phyloP scores from a whole-genome alignment of 2,329 filamentous ascomycete genomes.

The Diaporthe sp. region DNA sequence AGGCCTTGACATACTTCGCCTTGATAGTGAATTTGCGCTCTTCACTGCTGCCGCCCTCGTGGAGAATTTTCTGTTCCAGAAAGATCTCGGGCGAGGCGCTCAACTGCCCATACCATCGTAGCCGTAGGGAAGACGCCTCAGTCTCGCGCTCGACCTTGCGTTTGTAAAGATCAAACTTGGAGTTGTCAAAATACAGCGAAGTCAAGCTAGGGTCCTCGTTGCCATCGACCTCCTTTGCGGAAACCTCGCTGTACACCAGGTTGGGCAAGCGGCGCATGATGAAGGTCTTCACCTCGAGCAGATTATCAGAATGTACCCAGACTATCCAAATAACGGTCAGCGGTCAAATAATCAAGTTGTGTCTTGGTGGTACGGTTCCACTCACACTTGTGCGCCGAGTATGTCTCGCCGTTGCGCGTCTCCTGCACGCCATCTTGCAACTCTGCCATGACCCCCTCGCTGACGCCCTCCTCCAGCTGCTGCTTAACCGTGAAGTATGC shows the following conservation, averaged over 20 bases:
- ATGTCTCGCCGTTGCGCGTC: constrained; percentile 76
- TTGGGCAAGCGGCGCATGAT: constrained; percentile 92
- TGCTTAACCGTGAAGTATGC: constrained; percentile 97
- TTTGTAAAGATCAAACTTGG: constrained; percentile 86
- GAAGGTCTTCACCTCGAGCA: constrained; percentile 96
- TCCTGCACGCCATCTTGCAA: constrained; percentile 49
- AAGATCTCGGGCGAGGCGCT: constrained; percentile 82
- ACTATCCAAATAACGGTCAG: constrained; percentile 63
- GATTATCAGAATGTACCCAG: constrained; percentile 96
- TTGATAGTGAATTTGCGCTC: constrained; percentile 89
- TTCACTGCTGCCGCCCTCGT: constrained; percentile 80
- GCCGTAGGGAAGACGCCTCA: constrained; percentile 83
- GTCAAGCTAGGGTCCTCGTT: constrained; percentile 91
- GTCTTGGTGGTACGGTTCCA: constrained; percentile 28
- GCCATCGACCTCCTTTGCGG: constrained; percentile 84
- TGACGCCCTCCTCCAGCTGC: constrained; percentile 73
- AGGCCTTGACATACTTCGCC: constrained; percentile 91
- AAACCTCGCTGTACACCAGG: constrained; percentile 91
- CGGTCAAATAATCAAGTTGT: constrained; percentile 11
- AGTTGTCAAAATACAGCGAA: constrained; percentile 95
- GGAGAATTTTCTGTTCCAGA: constrained; percentile 90
- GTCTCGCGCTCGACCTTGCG: constrained; percentile 83
- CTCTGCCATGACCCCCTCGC: constrained; percentile 37
- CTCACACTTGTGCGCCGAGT: constrained; percentile 89
- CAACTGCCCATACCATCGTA: constrained; percentile 93